These are phyloP conservation scores for Scutellaria barbata DNA, from an alignment of 257 asterid species.

Conservation along the genomic window DNA sequence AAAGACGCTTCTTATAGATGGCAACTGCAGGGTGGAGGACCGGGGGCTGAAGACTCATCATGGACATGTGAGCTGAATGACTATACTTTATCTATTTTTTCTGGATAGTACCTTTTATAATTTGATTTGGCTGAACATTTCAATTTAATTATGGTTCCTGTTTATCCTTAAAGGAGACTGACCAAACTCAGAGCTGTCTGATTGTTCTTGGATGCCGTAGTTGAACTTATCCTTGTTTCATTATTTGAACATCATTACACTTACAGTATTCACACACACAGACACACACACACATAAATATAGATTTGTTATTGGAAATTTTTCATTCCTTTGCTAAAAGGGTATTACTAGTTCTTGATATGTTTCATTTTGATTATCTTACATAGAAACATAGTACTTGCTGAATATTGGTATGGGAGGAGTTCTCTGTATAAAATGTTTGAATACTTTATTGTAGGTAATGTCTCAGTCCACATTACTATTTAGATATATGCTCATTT, in stretches of 20 bases:
- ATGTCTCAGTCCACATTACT: constrained; percentile 13
- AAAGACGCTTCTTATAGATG: constrained; percentile 91
- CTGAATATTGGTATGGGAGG: constrained; percentile 14
- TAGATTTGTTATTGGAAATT: background rate
- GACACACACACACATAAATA: too few relatives aligned
- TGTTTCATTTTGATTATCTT: constrained; percentile 15
- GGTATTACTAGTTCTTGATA: constrained; percentile 15
- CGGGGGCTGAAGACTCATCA: constrained; percentile 97
- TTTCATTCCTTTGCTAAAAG: background rate
- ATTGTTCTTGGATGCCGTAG: constrained; percentile 22
- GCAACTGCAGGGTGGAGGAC: constrained; percentile 98
- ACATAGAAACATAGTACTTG: background rate
- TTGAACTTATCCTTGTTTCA: constrained; percentile 26
- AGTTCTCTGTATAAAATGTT: background rate
- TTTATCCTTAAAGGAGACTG: constrained; percentile 21
- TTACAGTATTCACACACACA: background rate
- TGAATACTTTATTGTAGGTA: background rate
- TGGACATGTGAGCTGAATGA: constrained; percentile 81
- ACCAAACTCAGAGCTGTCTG: constrained; percentile 21
- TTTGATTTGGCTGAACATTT: constrained; percentile 26
- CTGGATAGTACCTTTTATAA: constrained; percentile 21
- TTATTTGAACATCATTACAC: constrained; percentile 13
- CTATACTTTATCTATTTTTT: constrained; percentile 15
- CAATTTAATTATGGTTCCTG: constrained; percentile 7
- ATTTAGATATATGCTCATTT: background rate